Evolutionary conservation across 257 asterid genomes (phyloP), one percentile per base, ranked within the genome.

Genomic region (Mentha longifolia): DNA sequence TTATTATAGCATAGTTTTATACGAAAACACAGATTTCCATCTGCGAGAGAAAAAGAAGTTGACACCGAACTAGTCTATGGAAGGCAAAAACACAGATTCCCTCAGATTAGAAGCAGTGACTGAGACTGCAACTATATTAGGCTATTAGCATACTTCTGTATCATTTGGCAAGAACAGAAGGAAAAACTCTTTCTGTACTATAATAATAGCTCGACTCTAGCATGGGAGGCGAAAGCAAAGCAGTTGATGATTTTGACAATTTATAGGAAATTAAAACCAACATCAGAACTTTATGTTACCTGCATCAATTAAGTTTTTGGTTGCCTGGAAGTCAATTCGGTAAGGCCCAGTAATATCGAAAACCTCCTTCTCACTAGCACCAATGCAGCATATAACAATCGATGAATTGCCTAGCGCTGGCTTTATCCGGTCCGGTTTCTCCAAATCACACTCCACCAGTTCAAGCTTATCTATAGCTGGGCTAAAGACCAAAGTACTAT

Each of bases 391-490:
- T 80, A 91, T 84, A 72, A 94, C 96, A 75, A 72, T 67, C 0
- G 98, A 89, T 54, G 97, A 88, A 56, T 84, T 87, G 17, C 90
- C 96, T 66, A 94, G 69, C 15, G 96, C 96, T 7, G 88, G 89
- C 61, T 42, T 74, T 67, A 93, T 87, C 82, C 57, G 87, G 58
- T 85, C 80, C 61, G 64, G 84, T 78, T 86, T 81, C 93, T 94
- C 98, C 84, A 94, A 78, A 79, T 94, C 98, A 74, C 97, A 94
- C 77, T 89, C 97, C 81, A 94, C 96, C 67, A 94, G 86, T 78
- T 91, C 96, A 82, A 94, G 89, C 90, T 85, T 91, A 83, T 94
- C 98, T 86, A 81, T 89, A 81, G 97, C 98, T 93, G 98, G 96
- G 91, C 97, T 93, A 91, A 86, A 89, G 83, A 81, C 86, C 92